These are phyloP conservation scores for Russula emetica DNA, from an alignment of 768 basidiomycete species.

Conservation along the genomic window DNA sequence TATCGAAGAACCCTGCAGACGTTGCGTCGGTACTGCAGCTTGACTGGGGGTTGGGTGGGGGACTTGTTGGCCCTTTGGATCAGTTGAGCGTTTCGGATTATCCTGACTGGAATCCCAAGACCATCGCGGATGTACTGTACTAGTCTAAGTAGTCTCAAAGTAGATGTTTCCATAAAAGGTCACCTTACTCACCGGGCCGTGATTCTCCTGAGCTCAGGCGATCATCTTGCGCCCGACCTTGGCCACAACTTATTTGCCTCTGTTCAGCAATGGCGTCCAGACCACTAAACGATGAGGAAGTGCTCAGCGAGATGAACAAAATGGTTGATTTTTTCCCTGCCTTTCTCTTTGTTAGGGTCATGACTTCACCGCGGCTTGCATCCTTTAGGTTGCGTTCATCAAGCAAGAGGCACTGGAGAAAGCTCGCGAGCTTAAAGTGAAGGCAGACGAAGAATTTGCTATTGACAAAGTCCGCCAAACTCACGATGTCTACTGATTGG, in stretches of 20 bases:
- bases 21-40: slow-evolving; percentile 4
- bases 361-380: slow-evolving; percentile 5
- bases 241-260: no score
- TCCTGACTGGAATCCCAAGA: slow-evolving; percentile 27
- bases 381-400: slow-evolving; percentile 80
- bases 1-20: slow-evolving; percentile 13
- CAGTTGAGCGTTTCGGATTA: slow-evolving; percentile 20
- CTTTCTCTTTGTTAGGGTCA: slow-evolving; percentile 28
- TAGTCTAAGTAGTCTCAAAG: background rate
- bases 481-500: background rate
- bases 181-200: background rate
- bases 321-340: slow-evolving; percentile 58
- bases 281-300: slow-evolving; percentile 91
- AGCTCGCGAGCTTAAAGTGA: slow-evolving; percentile 92
- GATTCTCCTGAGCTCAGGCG: background rate
- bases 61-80: slow-evolving; percentile 13
- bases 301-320: slow-evolving; percentile 96
- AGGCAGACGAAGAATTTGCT: slow-evolving; percentile 98
- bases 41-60: slow-evolving; percentile 20
- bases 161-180: background rate
- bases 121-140: slow-evolving; percentile 7
- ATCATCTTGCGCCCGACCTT: background rate
- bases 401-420: slow-evolving; percentile 98
- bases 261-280: slow-evolving; percentile 56
- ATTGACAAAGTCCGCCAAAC: slow-evolving; percentile 78